These are phyloP conservation scores for Ophiosphaerella korrae DNA, from an alignment of 2,329 filamentous ascomycete genomes.

Conservation along the genomic window DNA sequence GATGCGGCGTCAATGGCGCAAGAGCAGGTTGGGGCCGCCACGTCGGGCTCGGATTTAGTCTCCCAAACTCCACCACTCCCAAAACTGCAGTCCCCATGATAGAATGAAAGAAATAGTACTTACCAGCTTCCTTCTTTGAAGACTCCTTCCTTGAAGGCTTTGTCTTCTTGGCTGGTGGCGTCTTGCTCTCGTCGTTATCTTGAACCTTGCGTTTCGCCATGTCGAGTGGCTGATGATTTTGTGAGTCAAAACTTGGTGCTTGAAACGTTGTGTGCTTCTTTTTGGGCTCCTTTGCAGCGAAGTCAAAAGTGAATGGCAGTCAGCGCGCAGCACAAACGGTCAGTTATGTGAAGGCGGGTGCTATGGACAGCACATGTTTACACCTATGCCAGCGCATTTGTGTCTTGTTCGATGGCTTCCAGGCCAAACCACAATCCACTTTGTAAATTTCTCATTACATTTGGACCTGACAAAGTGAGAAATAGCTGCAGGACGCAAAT, in stretches of 20 bases:
- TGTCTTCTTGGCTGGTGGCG: not conserved
- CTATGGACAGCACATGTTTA: not conserved
- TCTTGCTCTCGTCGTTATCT: not conserved
- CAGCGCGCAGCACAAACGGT: too few relatives aligned
- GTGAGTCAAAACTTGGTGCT: not conserved
- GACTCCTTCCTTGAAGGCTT: not conserved
- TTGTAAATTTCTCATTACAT: too few relatives aligned
- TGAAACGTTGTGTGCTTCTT: not conserved
- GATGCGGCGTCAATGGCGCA: constrained; percentile 24
- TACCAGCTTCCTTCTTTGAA: not conserved
- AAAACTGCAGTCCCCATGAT: not conserved
- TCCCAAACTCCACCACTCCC: not conserved
- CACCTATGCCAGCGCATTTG: not conserved
- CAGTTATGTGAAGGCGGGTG: not conserved
- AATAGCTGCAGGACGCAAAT: too few relatives aligned
- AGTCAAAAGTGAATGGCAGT: not conserved
- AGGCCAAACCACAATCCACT: too few relatives aligned
- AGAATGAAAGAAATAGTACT: not conserved
- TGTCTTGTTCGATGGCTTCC: too few relatives aligned
- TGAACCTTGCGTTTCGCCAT: constrained; percentile 1
- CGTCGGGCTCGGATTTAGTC: not conserved
- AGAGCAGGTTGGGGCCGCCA: not conserved
- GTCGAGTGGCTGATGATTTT: not conserved
- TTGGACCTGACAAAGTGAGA: too few relatives aligned
- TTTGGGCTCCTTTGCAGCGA: not conserved